Evolutionary conservation across 495 filamentous ascomycete species (phyloP).

Genomic region (Apiosordaria backusii): DNA sequence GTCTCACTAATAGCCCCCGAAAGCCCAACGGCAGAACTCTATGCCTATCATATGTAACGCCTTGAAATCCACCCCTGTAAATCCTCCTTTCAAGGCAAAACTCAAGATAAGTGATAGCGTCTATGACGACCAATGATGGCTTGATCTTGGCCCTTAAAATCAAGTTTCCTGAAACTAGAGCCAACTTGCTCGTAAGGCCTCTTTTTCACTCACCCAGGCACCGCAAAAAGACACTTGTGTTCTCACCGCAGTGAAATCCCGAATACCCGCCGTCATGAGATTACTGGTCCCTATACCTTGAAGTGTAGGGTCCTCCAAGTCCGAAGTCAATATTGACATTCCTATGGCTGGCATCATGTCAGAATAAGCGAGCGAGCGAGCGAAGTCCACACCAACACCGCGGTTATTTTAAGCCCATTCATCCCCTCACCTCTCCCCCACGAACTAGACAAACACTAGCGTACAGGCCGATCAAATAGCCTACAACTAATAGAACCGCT

Average conservation of each 20-base stretch:
- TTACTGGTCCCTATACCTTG: no score
- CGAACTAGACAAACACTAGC: background rate
- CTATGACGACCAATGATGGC: background rate
- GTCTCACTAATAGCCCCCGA: background rate
- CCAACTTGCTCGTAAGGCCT: background rate
- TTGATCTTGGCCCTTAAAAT: background rate
- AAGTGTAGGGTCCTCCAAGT: background rate
- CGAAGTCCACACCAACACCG: background rate
- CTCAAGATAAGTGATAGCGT: background rate
- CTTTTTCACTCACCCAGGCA: background rate
- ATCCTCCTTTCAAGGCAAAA: background rate
- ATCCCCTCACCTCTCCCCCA: background rate
- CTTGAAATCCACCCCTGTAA: background rate
- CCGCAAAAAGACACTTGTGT: no score
- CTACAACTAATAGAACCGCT: background rate
- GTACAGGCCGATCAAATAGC: background rate
- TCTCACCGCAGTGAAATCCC: no score
- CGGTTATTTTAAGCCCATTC: background rate
- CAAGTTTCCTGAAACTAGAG: background rate
- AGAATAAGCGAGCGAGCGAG: background rate
- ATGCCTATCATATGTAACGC: background rate
- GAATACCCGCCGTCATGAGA: background rate
- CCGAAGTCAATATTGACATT: background rate
- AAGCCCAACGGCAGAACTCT: background rate
- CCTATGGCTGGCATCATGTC: background rate